Evolutionary conservation across 495 filamentous ascomycete species (phyloP).

Genomic region (Staphylotrichum longicolle): DNA sequence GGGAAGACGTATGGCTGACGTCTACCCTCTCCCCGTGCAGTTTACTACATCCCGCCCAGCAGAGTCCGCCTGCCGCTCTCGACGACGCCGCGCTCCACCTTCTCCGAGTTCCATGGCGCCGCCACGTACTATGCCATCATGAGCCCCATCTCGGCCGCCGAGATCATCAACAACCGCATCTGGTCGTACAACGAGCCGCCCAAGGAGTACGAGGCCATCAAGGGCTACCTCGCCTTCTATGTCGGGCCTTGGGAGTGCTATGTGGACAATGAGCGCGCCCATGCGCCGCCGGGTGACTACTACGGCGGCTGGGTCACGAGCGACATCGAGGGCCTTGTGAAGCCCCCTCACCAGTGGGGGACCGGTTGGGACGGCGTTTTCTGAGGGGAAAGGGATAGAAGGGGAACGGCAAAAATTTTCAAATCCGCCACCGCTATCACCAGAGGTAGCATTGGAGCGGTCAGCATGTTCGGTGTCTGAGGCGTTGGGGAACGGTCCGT

Average conservation of each 20-base stretch:
- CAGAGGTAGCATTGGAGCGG: slow-evolving; percentile 6
- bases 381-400: background rate
- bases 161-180: slow-evolving; percentile 47
- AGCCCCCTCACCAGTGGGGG: slow-evolving; percentile 45
- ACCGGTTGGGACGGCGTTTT: slow-evolving; percentile 17
- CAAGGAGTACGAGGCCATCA: slow-evolving; percentile 46
- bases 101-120: slow-evolving; percentile 57
- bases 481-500: slow-evolving; percentile 19
- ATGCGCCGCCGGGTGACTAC: slow-evolving; percentile 57
- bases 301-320: slow-evolving; percentile 59
- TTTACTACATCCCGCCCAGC: slow-evolving; percentile 55
- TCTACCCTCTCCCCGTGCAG: slow-evolving; percentile 26
- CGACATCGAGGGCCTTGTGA: slow-evolving; percentile 55
- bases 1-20: slow-evolving; percentile 7
- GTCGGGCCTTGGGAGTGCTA: slow-evolving; percentile 58
- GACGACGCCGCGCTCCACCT: slow-evolving; percentile 45
- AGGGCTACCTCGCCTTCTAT: slow-evolving; percentile 53
- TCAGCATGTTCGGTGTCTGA: slow-evolving; percentile 25
- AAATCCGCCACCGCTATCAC: slow-evolving; percentile 11
- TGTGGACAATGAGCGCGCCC: slow-evolving; percentile 58
- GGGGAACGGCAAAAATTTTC: slow-evolving; percentile 8
- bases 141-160: slow-evolving; percentile 33
- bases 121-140: slow-evolving; percentile 52
- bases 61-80: slow-evolving; percentile 44
- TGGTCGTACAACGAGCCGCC: slow-evolving; percentile 56